Percentiles rank a stretch among this genome's conserved stretches.
These are phyloP conservation scores for Karstenula rhodostoma DNA, from an alignment of 2,329 filamentous ascomycete species.

Conservation along the genomic window DNA sequence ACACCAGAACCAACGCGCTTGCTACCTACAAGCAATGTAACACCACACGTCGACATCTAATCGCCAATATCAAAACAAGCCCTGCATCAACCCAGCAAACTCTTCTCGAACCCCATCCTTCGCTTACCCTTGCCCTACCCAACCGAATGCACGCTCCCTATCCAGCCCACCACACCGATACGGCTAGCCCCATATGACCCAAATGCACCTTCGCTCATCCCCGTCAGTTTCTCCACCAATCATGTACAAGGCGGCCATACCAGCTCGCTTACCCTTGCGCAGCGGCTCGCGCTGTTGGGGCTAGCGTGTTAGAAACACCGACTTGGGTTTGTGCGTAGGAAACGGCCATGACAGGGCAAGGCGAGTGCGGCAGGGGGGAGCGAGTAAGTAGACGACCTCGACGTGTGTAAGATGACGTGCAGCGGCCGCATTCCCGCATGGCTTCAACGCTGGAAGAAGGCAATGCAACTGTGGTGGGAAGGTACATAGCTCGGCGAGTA, in stretches of 20 bases:
- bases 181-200: neutral
- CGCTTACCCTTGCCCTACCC: slow-evolving; percentile 1
- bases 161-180: neutral
- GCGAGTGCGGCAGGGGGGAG: neutral
- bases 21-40: neutral
- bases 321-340: neutral
- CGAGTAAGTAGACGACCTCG: slow-evolving; percentile 4
- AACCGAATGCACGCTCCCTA: neutral
- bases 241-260: neutral
- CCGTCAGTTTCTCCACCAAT: neutral
- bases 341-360: neutral
- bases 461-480: neutral
- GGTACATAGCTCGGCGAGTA: no score
- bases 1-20: neutral
- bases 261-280: slow-evolving; percentile 4
- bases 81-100: neutral
- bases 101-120: neutral
- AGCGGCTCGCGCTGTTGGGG: neutral
- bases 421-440: neutral
- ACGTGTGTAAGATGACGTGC: neutral
- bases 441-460: neutral
- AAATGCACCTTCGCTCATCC: slow-evolving; percentile 2
- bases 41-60: neutral
- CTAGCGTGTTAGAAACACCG: neutral
- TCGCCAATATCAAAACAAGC: neutral